Conservation (phyloP, 2,329 filamentous ascomycete genomes). For the Fusarium sp. region DNA sequence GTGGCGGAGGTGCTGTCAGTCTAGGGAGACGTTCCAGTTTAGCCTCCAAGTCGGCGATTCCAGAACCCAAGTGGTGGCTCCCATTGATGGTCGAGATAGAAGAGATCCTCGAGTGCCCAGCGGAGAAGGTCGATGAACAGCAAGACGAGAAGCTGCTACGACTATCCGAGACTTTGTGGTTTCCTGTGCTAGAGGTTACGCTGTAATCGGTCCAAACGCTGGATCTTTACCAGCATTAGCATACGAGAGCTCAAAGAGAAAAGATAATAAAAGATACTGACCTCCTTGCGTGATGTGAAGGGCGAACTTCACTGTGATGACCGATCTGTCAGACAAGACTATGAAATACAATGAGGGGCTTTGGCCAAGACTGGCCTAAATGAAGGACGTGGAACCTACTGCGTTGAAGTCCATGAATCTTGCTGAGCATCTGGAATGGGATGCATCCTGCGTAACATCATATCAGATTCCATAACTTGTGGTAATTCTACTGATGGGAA, state of each 20-base stretch:
- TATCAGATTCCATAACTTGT: slow-evolving; percentile 17
- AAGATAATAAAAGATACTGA: slow-evolving; percentile 14
- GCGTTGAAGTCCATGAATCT: slow-evolving; percentile 35
- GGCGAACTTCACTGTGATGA: slow-evolving; percentile 27
- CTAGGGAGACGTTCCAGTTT: slow-evolving; percentile 47
- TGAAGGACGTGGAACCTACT: slow-evolving; percentile 18
- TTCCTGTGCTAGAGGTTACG: slow-evolving; percentile 17
- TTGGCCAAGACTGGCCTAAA: not conserved
- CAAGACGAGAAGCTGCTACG: slow-evolving; percentile 64
- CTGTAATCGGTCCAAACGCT: slow-evolving; percentile 40
- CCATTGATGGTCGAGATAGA: slow-evolving; percentile 64
- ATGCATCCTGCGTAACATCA: slow-evolving; percentile 31
- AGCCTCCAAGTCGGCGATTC: slow-evolving; percentile 54
- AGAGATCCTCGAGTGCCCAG: slow-evolving; percentile 64
- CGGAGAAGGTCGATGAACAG: slow-evolving; percentile 58
- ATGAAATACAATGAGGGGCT: not conserved
- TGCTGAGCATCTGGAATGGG: slow-evolving; percentile 36
- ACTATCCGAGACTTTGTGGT: slow-evolving; percentile 58
- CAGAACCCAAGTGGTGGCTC: slow-evolving; percentile 49
- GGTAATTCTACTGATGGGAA: not conserved
- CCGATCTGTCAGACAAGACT: slow-evolving; percentile 15
- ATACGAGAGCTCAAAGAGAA: not conserved
- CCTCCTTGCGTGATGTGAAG: slow-evolving; percentile 37
- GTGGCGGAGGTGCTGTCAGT: slow-evolving; percentile 23
- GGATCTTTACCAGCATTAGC: slow-evolving; percentile 33